Evolutionary conservation across 768 basidiomycete genomes (phyloP).

Genomic region (Russula emetica): DNA sequence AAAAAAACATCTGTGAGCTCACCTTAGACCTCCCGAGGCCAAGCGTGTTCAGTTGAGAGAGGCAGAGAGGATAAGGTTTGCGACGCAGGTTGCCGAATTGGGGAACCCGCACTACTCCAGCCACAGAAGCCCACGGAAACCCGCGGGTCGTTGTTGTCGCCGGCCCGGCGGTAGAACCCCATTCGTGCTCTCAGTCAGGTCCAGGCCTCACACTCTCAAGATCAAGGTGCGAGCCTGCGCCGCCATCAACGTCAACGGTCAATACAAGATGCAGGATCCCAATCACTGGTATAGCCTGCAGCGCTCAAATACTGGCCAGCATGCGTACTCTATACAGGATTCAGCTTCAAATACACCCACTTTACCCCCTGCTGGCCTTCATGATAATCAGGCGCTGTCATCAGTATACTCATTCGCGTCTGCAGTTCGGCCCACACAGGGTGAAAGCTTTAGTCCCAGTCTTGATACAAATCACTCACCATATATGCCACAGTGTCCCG

Average conservation of each 20-base stretch:
- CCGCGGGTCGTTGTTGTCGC: not conserved
- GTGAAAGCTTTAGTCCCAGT: constrained; percentile 37
- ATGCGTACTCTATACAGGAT: constrained; percentile 17
- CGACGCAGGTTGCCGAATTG: constrained; percentile 4
- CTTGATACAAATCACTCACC: constrained; percentile 13
- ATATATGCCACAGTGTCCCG: constrained; percentile 49
- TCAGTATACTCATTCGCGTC: constrained; percentile 71
- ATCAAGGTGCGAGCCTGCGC: constrained; percentile 5
- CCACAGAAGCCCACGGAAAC: not conserved
- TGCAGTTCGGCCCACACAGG: constrained; percentile 71
- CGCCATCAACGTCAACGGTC: constrained; percentile 3
- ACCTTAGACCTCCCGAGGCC: constrained; percentile 5
- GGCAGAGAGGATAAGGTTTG: constrained; percentile 14
- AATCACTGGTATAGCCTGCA: constrained; percentile 25
- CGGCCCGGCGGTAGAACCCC: not conserved
- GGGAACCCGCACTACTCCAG: not conserved
- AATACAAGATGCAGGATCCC: constrained; percentile 18
- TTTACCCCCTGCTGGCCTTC: constrained; percentile 46
- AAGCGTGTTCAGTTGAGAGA: not conserved
- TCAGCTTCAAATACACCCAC: constrained; percentile 5
- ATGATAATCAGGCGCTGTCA: constrained; percentile 63
- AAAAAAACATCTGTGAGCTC: constrained; percentile 1
- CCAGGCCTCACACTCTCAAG: not conserved
- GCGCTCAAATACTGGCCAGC: constrained; percentile 2
- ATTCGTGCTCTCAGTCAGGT: not conserved